A percentile compares a stretch with the other conserved stretches of the same genome.
Evolutionary conservation across 352 stramenopile genomes (phyloP).

Genomic region (Phytophthora ohioensis): DNA sequence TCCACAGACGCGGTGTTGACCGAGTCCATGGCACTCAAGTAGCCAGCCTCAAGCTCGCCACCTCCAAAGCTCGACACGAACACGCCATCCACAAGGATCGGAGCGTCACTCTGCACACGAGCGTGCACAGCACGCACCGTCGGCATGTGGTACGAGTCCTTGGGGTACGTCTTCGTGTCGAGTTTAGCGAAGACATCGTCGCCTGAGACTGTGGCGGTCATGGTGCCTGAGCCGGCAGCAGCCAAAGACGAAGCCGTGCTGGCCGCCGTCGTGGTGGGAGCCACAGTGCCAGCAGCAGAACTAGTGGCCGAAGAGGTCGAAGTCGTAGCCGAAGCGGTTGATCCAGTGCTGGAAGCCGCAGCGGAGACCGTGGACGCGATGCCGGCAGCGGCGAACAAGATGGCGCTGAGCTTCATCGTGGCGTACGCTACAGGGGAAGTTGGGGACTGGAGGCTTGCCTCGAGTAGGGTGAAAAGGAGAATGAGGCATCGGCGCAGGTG

Average conservation of each 20-base stretch:
- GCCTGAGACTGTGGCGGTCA: constrained; percentile 9
- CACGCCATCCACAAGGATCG: constrained; percentile 57
- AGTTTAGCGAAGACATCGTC: constrained; percentile 43
- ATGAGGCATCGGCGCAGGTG: constrained; percentile 15
- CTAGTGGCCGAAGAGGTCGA: not conserved
- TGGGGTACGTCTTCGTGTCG: constrained; percentile 40
- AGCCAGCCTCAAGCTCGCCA: constrained; percentile 63
- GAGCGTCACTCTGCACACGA: constrained; percentile 75
- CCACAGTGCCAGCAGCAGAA: not conserved
- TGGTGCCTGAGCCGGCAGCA: constrained; percentile 19
- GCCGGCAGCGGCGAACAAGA: constrained; percentile 27
- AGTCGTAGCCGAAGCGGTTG: not conserved
- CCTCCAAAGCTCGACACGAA: constrained; percentile 72
- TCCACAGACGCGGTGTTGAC: constrained; percentile 83
- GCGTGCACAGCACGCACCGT: constrained; percentile 70
- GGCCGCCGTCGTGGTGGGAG: constrained; percentile 10
- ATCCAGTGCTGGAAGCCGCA: not conserved
- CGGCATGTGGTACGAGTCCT: constrained; percentile 67
- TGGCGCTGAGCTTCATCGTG: constrained; percentile 39
- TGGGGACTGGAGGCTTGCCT: constrained; percentile 39
- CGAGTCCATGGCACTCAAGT: constrained; percentile 68
- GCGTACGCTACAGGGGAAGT: not conserved
- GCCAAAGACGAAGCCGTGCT: constrained; percentile 8
- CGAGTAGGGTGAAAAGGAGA: constrained; percentile 44
- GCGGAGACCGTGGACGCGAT: constrained; percentile 27